Evolutionary conservation across 805 yeast genomes (phyloP).

Genomic region (Suhomyces pyralidae): DNA sequence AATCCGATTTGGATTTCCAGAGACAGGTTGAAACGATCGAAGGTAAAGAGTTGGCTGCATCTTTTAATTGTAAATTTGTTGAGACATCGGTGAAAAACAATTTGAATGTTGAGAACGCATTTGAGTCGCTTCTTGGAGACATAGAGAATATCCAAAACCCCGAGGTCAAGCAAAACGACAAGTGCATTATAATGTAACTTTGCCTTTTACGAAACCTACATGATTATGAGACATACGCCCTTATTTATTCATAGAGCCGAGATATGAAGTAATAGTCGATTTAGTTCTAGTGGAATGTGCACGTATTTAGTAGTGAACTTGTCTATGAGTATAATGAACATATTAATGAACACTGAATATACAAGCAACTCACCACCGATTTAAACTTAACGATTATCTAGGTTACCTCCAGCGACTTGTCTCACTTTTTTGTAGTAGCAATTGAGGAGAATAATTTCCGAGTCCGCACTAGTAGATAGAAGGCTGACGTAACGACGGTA

Average conservation of each 20-base stretch:
- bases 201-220: not conserved
- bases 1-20: constrained; percentile 58
- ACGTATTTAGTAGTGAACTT: not conserved
- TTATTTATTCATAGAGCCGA: not conserved
- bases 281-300: not conserved
- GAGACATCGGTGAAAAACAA: constrained; percentile 51
- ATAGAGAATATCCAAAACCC: constrained; percentile 65
- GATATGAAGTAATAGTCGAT: not conserved
- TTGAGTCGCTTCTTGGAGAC: constrained; percentile 53
- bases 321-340: not conserved
- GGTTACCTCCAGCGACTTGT: too few species aligned
- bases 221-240: not conserved
- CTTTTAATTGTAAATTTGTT: constrained; percentile 44
- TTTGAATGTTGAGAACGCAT: constrained; percentile 55
- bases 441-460: not conserved
- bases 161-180: constrained; percentile 42
- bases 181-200: constrained; percentile 38
- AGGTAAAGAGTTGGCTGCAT: constrained; percentile 41
- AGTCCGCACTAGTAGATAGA: not conserved
- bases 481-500: not conserved
- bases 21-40: constrained; percentile 53
- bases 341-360: not conserved
- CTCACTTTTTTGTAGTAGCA: not conserved
- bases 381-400: too few species aligned
- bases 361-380: not conserved